Evolutionary conservation across 2,329 filamentous ascomycete genomes (phyloP).

Genomic region (Xylariaceae sp.): DNA sequence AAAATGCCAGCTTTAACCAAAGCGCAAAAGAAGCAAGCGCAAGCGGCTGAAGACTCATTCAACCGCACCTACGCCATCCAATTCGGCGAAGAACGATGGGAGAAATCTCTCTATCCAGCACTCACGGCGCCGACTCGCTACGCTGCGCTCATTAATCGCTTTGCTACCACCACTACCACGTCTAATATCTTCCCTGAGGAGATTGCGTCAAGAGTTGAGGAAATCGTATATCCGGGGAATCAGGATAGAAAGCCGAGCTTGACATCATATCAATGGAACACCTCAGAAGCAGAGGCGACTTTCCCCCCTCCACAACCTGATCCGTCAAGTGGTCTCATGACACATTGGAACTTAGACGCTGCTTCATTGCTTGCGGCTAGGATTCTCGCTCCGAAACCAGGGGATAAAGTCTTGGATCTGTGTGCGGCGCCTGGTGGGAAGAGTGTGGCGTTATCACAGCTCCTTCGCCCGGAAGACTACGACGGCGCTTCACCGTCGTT

Average conservation of each 20-base stretch:
- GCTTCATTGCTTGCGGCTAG: constrained; percentile 29
- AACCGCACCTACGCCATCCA: constrained; percentile 23
- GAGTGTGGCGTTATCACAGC: constrained; percentile 17
- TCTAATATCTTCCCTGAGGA: constrained; percentile 16
- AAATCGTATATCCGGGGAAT: constrained; percentile 15
- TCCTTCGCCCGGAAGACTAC: constrained; percentile 24
- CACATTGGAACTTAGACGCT: constrained; percentile 31
- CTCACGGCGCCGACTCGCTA: constrained; percentile 26
- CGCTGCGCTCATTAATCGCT: constrained; percentile 27
- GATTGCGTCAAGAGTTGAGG: constrained; percentile 9
- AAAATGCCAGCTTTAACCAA: constrained; percentile 26
- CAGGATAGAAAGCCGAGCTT: constrained; percentile 1
- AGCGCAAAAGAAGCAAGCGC: constrained; percentile 25
- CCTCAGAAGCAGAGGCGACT: constrained; percentile 13
- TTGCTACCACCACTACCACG: constrained; percentile 15
- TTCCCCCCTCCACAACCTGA: constrained; percentile 26
- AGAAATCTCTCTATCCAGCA: constrained; percentile 24
- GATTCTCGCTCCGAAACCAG: constrained; percentile 31
- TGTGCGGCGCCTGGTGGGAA: constrained; percentile 33
- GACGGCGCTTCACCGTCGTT: constrained; percentile 18
- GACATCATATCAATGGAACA: constrained; percentile 19
- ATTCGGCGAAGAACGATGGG: constrained; percentile 27
- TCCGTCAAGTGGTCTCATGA: constrained; percentile 20
- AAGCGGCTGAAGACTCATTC: constrained; percentile 26
- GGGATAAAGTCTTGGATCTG: constrained; percentile 36